These are phyloP conservation scores for Xylaria intraflava DNA, from an alignment of 495 filamentous ascomycete genomes.

Conservation along the genomic window DNA sequence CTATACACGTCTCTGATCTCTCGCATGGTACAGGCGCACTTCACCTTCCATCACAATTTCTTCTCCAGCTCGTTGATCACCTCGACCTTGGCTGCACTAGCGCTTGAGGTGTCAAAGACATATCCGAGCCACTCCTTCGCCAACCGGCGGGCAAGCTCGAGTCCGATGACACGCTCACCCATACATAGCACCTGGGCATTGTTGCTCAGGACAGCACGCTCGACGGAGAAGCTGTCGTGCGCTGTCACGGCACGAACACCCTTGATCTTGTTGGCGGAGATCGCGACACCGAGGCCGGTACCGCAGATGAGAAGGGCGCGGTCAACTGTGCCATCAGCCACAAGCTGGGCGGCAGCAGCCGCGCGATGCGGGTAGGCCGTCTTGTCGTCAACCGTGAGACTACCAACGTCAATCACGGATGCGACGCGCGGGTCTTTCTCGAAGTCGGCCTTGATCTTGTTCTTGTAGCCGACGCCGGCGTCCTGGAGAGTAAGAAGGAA, in stretches of 20 bases:
- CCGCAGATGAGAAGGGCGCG: slow-evolving; percentile 82
- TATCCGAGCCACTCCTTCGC: slow-evolving; percentile 79
- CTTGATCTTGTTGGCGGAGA: slow-evolving; percentile 79
- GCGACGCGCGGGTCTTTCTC: slow-evolving; percentile 59
- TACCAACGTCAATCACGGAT: slow-evolving; percentile 62
- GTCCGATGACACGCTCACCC: slow-evolving; percentile 75
- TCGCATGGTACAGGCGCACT: not conserved
- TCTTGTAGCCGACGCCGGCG: slow-evolving; percentile 73
- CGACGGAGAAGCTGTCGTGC: slow-evolving; percentile 78
- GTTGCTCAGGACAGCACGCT: slow-evolving; percentile 75
- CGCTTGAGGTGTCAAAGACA: slow-evolving; percentile 66
- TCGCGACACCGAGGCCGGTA: slow-evolving; percentile 80
- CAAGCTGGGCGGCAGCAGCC: slow-evolving; percentile 59
- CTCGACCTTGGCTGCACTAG: slow-evolving; percentile 67
- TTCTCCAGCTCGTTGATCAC: slow-evolving; percentile 69
- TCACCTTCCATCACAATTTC: slow-evolving; percentile 17
- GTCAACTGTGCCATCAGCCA: slow-evolving; percentile 63
- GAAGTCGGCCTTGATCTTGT: slow-evolving; percentile 67
- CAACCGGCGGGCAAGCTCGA: slow-evolving; percentile 71
- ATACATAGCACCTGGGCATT: slow-evolving; percentile 86
- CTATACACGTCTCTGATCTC: not conserved
- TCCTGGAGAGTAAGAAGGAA: slow-evolving; percentile 40
- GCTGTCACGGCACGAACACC: slow-evolving; percentile 81
- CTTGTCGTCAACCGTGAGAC: slow-evolving; percentile 53
- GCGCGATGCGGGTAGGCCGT: slow-evolving; percentile 80